Conservation (phyloP, 768 basidiomycete species). For the Lanmaoa rubissima region DNA sequence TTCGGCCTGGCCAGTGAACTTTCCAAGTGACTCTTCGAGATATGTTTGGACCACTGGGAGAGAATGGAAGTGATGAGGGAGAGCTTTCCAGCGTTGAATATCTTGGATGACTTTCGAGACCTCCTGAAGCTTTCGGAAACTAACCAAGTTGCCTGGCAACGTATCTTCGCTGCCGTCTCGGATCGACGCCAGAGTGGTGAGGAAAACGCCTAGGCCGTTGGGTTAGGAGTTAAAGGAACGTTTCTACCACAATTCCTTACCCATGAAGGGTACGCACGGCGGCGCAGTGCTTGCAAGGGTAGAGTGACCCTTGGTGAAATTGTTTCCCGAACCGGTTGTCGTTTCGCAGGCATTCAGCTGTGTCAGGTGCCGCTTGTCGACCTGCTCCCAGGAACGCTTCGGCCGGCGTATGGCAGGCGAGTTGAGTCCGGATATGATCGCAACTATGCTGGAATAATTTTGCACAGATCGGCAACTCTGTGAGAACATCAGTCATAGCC, state of each 20-base stretch:
- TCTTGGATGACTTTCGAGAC: too few species aligned
- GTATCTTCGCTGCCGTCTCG: not conserved
- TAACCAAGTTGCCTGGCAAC: not conserved
- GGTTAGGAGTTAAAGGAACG: not conserved
- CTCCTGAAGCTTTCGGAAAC: too few species aligned
- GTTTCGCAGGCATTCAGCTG: not conserved
- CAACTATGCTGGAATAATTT: not conserved
- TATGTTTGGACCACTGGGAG: too few species aligned
- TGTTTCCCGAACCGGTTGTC: not conserved
- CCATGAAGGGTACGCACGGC: not conserved
- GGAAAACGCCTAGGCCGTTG: not conserved
- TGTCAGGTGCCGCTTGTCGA: not conserved
- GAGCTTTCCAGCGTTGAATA: too few species aligned
- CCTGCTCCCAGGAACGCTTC: not conserved
- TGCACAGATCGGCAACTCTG: not conserved
- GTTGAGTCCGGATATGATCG: not conserved
- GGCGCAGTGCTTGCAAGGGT: not conserved
- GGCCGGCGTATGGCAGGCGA: not conserved
- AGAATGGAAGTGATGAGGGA: too few species aligned
- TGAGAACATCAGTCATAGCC: not conserved
- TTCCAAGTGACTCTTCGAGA: too few species aligned
- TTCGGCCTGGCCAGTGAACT: too few species aligned
- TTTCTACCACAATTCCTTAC: not conserved
- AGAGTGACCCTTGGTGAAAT: not conserved
- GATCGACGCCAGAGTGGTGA: not conserved